Base-by-base conservation (phyloP, 2,329 filamentous ascomycete species). In the Xylaria polymorpha region DNA sequence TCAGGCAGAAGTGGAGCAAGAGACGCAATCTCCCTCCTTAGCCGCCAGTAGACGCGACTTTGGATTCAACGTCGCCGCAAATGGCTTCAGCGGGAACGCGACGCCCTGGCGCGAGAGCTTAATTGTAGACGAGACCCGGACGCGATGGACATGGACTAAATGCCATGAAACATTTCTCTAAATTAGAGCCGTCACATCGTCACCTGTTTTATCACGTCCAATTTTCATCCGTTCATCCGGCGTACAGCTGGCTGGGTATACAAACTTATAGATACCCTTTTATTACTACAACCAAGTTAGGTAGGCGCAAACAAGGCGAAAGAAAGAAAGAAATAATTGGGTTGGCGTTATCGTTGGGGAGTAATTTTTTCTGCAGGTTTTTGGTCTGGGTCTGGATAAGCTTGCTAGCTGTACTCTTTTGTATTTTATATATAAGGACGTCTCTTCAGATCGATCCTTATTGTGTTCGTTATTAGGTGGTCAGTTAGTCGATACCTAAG, bases 131-230 rank as follows among this genome's bases (percentile, higher is more conserved):
- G 75, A 84, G 88, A 91, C 73, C 81, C 82, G 0, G 90, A 92
- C 77, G 89, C 86, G 15, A 93, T 92, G 91, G 90, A 92, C 61
- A 80, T 92, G 74, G 90, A 89, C 69, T 77, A 32, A 71, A 51
- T 8, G 8, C 37, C 4, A 20, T 56, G 2, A 12, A 15, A 35
- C 9, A 9, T 59, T 4, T 10, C 10, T 15, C 10, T 20, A 12
- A 35, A 35, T 35, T n/a, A n/a, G 14, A 35, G n/a, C 29, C n/a
- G 7, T 55, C 32, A 32, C 22, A n/a, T 18, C 14, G n/a, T 7
- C 18, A 25, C 9, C n/a, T 18, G 25, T 22, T 41, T 32, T 20
- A 46, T 48, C 37, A 20, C 25, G 14, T 6, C 35, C 7, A 5
- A 35, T 51, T 44, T 20, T 20, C 43, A 41, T 29, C 32, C 29